Evolutionary conservation across 2,329 filamentous ascomycete genomes (phyloP), one percentile per base, ranked within the genome.

Genomic region (Onygenales sp.): DNA sequence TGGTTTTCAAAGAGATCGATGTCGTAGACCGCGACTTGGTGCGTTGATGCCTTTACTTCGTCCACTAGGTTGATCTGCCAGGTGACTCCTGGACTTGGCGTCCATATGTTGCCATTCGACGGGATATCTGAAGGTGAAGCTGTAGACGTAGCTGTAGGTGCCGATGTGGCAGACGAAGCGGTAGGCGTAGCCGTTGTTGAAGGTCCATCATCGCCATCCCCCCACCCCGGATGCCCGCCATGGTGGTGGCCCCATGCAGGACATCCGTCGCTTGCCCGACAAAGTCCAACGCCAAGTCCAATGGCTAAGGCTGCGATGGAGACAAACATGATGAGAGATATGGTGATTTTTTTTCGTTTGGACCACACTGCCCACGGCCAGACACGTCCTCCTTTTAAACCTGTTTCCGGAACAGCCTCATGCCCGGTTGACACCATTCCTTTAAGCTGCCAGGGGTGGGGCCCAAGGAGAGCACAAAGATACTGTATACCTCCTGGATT

Each of bases 41-140:
- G 53, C 0, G 70, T 69, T 60, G 75, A 66, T 60, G 78, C 64
- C 64, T 65, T 69, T 55, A 69, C 36, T 36, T 64, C 36, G 62
- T 70, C 59, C 48, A 66, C 59, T 17, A 86, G 75, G 44, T 83
- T 71, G 51, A 86, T 86, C 61, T 86, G 82, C 81, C 81, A 86
- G 2, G 74, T 74, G 3, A 72, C 68, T 31, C 74, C 76, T 27
- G 77, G 74, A 2, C 64, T 62, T 2, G 83, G 83, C 54, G 75
- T 69, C 82, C 81, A 85, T 36, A 70, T 58, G 3, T 39, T n/a
- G 36, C 36, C 36, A n/a, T 39, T 39, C 13, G 36, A n/a, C 9
- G 36, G 36, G 36, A 3, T 39, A 27, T 27, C 21, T 27, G 21
- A 27, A n/a, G 36, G 36, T 39, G 6, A 9, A 10, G 9, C 6